Percentiles rank a stretch among this genome's conserved stretches.
Conservation (phyloP, 306 rosid species). For the Vigna trinervia region DNA sequence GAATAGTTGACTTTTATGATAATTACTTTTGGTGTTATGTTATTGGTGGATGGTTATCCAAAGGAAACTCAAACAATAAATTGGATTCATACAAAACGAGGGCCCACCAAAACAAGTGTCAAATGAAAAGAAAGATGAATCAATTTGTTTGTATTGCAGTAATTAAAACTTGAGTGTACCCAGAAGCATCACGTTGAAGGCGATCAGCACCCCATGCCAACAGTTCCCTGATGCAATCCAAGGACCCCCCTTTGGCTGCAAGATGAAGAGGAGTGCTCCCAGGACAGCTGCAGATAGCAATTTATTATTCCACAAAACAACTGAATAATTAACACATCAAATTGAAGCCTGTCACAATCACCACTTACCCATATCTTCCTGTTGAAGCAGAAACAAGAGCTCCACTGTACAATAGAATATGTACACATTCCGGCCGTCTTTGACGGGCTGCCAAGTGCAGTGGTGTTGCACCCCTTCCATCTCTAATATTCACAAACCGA, state of each 20-base stretch:
- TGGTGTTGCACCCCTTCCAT: slow-evolving; percentile 91
- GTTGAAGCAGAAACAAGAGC: slow-evolving; percentile 92
- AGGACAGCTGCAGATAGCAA: slow-evolving; percentile 69
- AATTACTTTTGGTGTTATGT: background rate
- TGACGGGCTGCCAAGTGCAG: slow-evolving; percentile 93
- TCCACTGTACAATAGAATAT: slow-evolving; percentile 78
- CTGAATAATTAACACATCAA: slow-evolving; percentile 24
- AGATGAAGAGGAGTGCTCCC: slow-evolving; percentile 97
- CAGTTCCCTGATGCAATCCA: slow-evolving; percentile 83
- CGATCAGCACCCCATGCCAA: slow-evolving; percentile 99
- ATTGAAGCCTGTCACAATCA: slow-evolving; percentile 1
- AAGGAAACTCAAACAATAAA: background rate
- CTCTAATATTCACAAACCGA: slow-evolving; percentile 94
- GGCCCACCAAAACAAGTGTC: slow-evolving; percentile 20
- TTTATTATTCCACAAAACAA: slow-evolving; percentile 41
- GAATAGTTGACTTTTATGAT: background rate
- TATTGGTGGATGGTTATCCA: background rate
- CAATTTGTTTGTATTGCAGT: background rate
- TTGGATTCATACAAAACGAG: slow-evolving; percentile 1
- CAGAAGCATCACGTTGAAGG: slow-evolving; percentile 85
- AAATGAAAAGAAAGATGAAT: background rate
- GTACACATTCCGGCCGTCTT: slow-evolving; percentile 83
- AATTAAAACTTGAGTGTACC: slow-evolving; percentile 56
- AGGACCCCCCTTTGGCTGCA: slow-evolving; percentile 95
- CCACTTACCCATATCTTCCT: slow-evolving; percentile 82